Evolutionary conservation across 352 stramenopile species (phyloP).

Genomic region (Aphanomyces cochlioides): DNA sequence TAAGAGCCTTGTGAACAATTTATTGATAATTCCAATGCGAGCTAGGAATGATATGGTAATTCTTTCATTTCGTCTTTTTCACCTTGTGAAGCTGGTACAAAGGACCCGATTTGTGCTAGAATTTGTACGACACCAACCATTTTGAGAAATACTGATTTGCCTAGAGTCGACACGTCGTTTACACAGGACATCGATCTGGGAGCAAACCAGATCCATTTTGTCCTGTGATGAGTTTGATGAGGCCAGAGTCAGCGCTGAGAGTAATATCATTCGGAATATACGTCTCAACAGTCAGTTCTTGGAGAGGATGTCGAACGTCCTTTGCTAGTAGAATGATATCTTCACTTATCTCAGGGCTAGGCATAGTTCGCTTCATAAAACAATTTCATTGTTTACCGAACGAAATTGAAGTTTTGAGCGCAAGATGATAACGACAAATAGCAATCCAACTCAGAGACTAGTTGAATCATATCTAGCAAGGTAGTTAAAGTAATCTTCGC

Average conservation of each 20-base stretch:
- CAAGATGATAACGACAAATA: conserved; percentile 60
- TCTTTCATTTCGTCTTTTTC: not conserved
- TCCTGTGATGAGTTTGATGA: conserved; percentile 70
- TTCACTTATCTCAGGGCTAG: conserved; percentile 51
- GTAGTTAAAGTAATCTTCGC: too few species aligned
- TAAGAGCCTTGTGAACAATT: conserved; percentile 78
- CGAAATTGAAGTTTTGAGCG: conserved; percentile 72
- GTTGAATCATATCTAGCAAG: conserved; percentile 59
- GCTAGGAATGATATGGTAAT: conserved; percentile 34
- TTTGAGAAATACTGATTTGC: conserved; percentile 85
- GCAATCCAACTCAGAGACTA: conserved; percentile 67
- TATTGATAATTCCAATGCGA: conserved; percentile 65
- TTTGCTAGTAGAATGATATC: conserved; percentile 49
- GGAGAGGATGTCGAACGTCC: conserved; percentile 69
- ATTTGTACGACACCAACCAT: conserved; percentile 81
- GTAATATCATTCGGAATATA: conserved; percentile 80
- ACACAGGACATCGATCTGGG: too few species aligned
- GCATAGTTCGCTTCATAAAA: not conserved
- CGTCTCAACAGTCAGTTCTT: conserved; percentile 77
- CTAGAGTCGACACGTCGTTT: conserved; percentile 35
- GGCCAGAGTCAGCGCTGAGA: conserved; percentile 37
- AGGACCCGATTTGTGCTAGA: conserved; percentile 81
- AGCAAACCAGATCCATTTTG: conserved; percentile 77
- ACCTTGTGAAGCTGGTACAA: conserved; percentile 73
- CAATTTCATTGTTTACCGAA: conserved; percentile 38